Conservation (phyloP, 805 yeast genomes). For the Spathaspora hagerdaliae region DNA sequence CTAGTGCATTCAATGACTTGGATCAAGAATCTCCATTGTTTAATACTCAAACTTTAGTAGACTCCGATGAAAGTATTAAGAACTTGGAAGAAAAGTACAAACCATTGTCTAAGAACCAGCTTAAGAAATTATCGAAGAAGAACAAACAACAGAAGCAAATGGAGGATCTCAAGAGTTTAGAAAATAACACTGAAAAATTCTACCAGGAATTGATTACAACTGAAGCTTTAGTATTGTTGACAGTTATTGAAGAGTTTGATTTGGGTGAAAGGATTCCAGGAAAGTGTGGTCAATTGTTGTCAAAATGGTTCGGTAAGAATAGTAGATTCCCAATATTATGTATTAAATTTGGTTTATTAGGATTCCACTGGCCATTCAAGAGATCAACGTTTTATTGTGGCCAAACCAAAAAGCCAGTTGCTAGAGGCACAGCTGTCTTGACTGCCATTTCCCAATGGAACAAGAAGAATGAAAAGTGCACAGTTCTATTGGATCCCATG, state of each 20-base stretch:
- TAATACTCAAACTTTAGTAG: background rate
- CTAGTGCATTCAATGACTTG: slow-evolving; percentile 8
- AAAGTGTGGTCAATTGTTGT: slow-evolving; percentile 15
- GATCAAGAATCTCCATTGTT: slow-evolving; percentile 9
- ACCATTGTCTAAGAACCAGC: slow-evolving; percentile 16
- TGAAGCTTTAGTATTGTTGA: slow-evolving; percentile 38
- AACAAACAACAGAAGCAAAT: slow-evolving; percentile 7
- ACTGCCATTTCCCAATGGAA: slow-evolving; percentile 36
- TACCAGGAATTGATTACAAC: slow-evolving; percentile 30
- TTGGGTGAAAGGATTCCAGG: slow-evolving; percentile 29
- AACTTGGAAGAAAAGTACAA: slow-evolving; percentile 8
- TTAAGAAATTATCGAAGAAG: slow-evolving; percentile 13
- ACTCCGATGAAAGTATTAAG: background rate
- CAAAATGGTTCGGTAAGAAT: slow-evolving; percentile 22
- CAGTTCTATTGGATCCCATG: slow-evolving; percentile 35
- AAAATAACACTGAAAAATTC: slow-evolving; percentile 19
- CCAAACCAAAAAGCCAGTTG: slow-evolving; percentile 36
- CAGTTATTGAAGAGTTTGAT: slow-evolving; percentile 34
- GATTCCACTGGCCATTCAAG: slow-evolving; percentile 45
- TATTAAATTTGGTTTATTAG: slow-evolving; percentile 38
- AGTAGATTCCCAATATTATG: slow-evolving; percentile 27
- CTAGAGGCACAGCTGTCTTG: slow-evolving; percentile 36
- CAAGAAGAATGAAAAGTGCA: slow-evolving; percentile 21
- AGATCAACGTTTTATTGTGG: slow-evolving; percentile 36
- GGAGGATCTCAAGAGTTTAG: slow-evolving; percentile 8